Evolutionary conservation across 257 asterid genomes (phyloP), one percentile per base, ranked within the genome.

Genomic region (Asclepias syriaca): DNA sequence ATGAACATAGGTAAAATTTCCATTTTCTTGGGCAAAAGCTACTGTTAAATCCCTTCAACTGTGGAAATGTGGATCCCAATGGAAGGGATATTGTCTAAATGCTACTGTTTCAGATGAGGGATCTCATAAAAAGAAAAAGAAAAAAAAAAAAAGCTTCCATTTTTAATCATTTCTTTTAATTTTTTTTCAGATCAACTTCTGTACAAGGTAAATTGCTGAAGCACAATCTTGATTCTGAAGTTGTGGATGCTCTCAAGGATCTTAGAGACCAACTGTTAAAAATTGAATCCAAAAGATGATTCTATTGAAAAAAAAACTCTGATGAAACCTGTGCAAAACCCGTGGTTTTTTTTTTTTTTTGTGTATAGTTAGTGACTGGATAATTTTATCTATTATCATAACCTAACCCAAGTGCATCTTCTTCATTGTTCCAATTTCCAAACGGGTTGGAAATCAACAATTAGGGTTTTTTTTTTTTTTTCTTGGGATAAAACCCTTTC

Each of bases 161-260:
- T 64, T 64, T 34, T 34, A 34, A 2, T n/a, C 48, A 13, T 12
- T 24, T 24, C 27, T 24, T 24, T 24, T 24, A 24, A 3, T 2
- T 15, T 51, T 8, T 57, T 39, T 70, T 55, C 92, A 94, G 99
- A 77, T 88, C 95, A 6, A 91, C 89, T 49, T 89, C 97, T 11
- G 87, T 94, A 92, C 96, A 89, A 85, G 99, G 98, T 49, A 91
- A 86, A 80, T 61, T 94, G 90, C 81, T 91, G 84, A 91, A 89
- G 87, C 97, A 91, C 85, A 91, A 94, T 85, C 98, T 94, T 71
- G 97, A 85, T 80, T 72, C 97, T 43, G 84, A 89, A 77, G 96
- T 89, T 12, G 97, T 94, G 67, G 85, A 85, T 73, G 99, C 99
- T 65, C 95, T 94, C 69, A 91, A 89, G 85, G 95, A 89, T 81